These are phyloP conservation scores for Zychaea mexicana DNA, from an alignment of 371 early-diverging fungal genomes.

Conservation along the genomic window DNA sequence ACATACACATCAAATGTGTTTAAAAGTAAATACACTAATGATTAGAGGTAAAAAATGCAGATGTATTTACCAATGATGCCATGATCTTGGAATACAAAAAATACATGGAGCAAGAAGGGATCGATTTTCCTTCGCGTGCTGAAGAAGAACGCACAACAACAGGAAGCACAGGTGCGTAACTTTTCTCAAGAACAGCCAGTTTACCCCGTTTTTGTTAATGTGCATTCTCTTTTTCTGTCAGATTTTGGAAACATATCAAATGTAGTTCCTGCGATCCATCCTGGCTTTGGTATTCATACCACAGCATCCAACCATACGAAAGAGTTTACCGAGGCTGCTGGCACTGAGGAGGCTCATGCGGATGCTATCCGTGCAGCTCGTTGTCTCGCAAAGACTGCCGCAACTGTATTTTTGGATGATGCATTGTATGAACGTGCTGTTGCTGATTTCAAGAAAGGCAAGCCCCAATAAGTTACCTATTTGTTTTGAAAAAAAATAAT, in stretches of 20 bases:
- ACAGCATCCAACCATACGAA: slow-evolving; percentile 61
- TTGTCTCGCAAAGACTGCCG: slow-evolving; percentile 10
- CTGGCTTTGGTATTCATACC: slow-evolving; percentile 32
- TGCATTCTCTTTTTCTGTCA: too few species aligned
- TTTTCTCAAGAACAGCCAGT: too few species aligned
- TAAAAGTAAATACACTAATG: too few species aligned
- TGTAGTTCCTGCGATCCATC: slow-evolving; percentile 44
- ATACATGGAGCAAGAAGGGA: slow-evolving; percentile 51
- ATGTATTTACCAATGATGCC: slow-evolving; percentile 56
- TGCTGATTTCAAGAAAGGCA: slow-evolving; percentile 3
- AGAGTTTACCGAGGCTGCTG: slow-evolving; percentile 62
- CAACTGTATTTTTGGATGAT: slow-evolving; percentile 8
- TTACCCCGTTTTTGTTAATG: too few species aligned
- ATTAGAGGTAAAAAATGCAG: slow-evolving; percentile 18
- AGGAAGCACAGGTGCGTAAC: slow-evolving; percentile 67
- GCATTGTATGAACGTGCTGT: slow-evolving; percentile 1
- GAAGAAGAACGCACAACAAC: slow-evolving; percentile 37
- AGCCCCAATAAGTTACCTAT: not conserved
- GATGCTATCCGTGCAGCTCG: slow-evolving; percentile 40
- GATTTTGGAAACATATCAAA: slow-evolving; percentile 77
- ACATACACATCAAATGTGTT: not conserved
- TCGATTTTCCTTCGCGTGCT: slow-evolving; percentile 31
- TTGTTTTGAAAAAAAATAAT: too few species aligned
- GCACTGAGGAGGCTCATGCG: slow-evolving; percentile 59
- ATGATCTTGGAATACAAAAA: slow-evolving; percentile 57